phyloP scores from a whole-genome alignment of 257 asterid genomes.

The Solanum chiquidenum region DNA sequence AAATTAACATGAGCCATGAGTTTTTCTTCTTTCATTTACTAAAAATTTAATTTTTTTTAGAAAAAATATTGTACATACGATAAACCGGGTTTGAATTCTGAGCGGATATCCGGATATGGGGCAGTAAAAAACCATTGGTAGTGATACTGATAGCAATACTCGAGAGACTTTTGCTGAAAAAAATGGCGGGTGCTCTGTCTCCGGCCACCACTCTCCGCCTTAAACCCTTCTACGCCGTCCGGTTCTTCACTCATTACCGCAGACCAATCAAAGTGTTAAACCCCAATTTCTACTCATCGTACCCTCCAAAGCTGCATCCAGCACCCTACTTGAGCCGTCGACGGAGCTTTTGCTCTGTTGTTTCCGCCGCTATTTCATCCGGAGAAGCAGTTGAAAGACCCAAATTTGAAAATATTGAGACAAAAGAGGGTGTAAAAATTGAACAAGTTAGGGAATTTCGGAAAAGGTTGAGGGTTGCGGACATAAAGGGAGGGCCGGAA shows the following conservation, averaged over 20 bases:
- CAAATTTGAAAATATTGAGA: slow-evolving; percentile 19
- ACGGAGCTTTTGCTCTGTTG: slow-evolving; percentile 42
- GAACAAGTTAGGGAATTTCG: slow-evolving; percentile 58
- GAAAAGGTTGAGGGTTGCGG: slow-evolving; percentile 59
- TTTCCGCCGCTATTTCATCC: slow-evolving; percentile 46
- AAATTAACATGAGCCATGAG: neutral
- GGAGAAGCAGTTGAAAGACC: slow-evolving; percentile 33
- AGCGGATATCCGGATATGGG: neutral
- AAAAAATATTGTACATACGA: too few species aligned
- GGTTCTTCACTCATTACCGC: slow-evolving; percentile 23
- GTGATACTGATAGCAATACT: neutral
- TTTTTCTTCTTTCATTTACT: neutral
- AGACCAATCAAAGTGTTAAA: neutral
- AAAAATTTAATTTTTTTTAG: too few species aligned
- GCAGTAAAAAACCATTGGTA: neutral
- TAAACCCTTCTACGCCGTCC: slow-evolving; percentile 36
- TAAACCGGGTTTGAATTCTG: neutral
- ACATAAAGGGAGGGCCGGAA: slow-evolving; percentile 66
- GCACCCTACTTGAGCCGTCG: slow-evolving; percentile 9
- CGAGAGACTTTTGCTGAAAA: too few species aligned
- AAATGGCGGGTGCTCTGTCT: slow-evolving; percentile 55
- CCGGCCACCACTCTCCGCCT: slow-evolving; percentile 63
- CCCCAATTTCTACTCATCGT: slow-evolving; percentile 9
- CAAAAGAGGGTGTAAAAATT: slow-evolving; percentile 4
- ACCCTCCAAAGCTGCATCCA: slow-evolving; percentile 20